Base-by-base conservation (phyloP, 2,329 filamentous ascomycete species). In the Diplodia scrobiculata region DNA sequence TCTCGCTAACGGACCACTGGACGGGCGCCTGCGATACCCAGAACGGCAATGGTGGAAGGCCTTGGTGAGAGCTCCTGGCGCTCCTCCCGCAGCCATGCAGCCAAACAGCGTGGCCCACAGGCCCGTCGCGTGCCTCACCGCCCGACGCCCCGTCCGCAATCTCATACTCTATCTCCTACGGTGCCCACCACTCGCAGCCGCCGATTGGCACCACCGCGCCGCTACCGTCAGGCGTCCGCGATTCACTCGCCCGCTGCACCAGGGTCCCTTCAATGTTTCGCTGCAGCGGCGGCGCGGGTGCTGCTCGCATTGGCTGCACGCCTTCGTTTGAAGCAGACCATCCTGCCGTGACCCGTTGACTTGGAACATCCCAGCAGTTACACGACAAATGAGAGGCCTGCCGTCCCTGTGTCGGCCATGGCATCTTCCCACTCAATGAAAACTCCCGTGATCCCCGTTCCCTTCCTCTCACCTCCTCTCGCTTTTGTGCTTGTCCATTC, bases 281-380 rank as follows among this genome's bases (percentile, higher is more conserved):
- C 55, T 48, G 55, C 38, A 47, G 55, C 25, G 29, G 29, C 29
- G 29, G 29, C 29, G 29, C 29, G 29, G 29, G 29, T 54, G 54
- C 21, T 27, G 54, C 54, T 58, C 54, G 34, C 54, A 58, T 58
- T 58, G 54, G 54, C 54, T 58, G 11, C 34, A 58, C 38, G 55
- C 25, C 38, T 21, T 32, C 45, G 55, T 32, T 60, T 60, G 25
- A 48, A 32, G 38, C 55, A 47, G 27, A 60, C 55, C 55, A 32
- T 25, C 38, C 9, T 47, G 55, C 38, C 13, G 25, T 41, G 38
- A 32, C 25, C 38, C 55, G 19, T 60, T 19, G 55, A 60, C 55
- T 48, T 60, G 55, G 55, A 60, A 60, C 38, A 60, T 25, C 55
- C 55, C 55, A 60, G 55, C 13, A 60, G 38, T 47, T 60, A 48